Evolutionary conservation across 805 yeast species (phyloP), one percentile per base, ranked within the genome.

Genomic region (Ogataea angusta): DNA sequence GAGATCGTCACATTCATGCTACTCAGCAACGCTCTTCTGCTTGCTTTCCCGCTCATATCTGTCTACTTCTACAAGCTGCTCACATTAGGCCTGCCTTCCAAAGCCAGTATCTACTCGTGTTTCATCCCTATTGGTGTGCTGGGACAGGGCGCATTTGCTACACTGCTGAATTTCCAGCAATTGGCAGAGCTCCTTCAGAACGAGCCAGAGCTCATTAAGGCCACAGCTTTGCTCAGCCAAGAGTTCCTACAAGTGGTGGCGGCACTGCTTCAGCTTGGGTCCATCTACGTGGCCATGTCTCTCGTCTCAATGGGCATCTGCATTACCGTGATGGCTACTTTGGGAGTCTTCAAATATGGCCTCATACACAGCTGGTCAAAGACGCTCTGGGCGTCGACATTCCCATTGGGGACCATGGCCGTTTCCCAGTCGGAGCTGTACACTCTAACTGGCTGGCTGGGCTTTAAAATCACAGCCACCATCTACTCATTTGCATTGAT

Each of bases 401-500:
- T 89, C 80, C 96, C 96, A 4, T 54, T 88, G 52, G 96, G 96
- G 2, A 86, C 95, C 0, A 79, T 85, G 82, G 69, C 82, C 0
- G 58, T 83, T 10, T 77, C 87, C 2, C 72, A 77, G 43, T 60
- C 68, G 8, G 73, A 77, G 50, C 55, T 88, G 14, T 80, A 68
- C 30, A 52, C 46, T 3, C 56, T 72, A 2, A 75, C 74, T 34
- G 73, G 73, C 2, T 56, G 83, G 49, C 54, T 60, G 9, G 77
- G 85, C 0, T 85, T 86, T 61, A 70, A 76, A 47, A 80, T 82
- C 8, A 48, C 85, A 18, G 75, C 82, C 10, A 69, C 80, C 5
- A 72, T 85, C 4, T 85, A 83, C 54, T 80, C 80, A 0, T 69
- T 67, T 10, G 55, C 70, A 2, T 72, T 81, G 35, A 63, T 82